These are phyloP conservation scores for Grosmannia huntii DNA, from an alignment of 2,329 filamentous ascomycete genomes.

Conservation along the genomic window DNA sequence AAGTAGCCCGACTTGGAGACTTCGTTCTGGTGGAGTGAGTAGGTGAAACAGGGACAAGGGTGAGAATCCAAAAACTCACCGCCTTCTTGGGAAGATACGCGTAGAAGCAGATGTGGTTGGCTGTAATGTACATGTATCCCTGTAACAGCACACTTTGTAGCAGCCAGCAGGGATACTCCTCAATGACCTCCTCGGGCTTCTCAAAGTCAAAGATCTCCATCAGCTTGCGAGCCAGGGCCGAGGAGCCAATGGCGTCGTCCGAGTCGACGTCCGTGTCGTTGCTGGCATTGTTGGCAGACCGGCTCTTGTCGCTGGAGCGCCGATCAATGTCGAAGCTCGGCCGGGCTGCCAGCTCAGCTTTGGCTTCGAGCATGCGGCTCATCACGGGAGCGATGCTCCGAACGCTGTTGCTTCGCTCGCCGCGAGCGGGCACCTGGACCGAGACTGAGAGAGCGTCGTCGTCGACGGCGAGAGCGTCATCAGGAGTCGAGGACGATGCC, in stretches of 20 bases:
- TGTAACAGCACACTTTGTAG: slow-evolving; percentile 84
- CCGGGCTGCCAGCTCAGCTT: slow-evolving; percentile 46
- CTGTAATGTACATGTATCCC: slow-evolving; percentile 91
- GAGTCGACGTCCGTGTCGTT: slow-evolving; percentile 20
- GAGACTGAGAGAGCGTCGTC: slow-evolving; percentile 16
- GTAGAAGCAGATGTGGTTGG: slow-evolving; percentile 91
- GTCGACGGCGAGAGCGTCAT: background rate
- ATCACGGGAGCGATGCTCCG: slow-evolving; percentile 53
- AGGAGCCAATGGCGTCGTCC: slow-evolving; percentile 25
- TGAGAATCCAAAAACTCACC: slow-evolving; percentile 31
- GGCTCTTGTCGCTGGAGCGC: background rate
- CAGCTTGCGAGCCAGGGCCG: slow-evolving; percentile 54
- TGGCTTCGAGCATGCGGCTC: slow-evolving; percentile 64
- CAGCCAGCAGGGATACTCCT: slow-evolving; percentile 89
- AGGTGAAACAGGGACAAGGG: background rate
- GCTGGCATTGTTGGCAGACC: background rate
- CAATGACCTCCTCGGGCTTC: slow-evolving; percentile 69
- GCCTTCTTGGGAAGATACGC: slow-evolving; percentile 92
- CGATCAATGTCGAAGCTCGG: slow-evolving; percentile 44
- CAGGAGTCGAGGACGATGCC: too few species aligned
- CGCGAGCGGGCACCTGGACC: slow-evolving; percentile 10
- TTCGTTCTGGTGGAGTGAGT: slow-evolving; percentile 37
- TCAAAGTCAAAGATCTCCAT: slow-evolving; percentile 82
- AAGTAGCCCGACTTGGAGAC: slow-evolving; percentile 80
- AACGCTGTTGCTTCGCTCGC: slow-evolving; percentile 20